A percentile compares a stretch with the other conserved stretches of the same genome.
phyloP scores from a whole-genome alignment of 768 basidiomycete genomes.

The Leccinum barrowsii region DNA sequence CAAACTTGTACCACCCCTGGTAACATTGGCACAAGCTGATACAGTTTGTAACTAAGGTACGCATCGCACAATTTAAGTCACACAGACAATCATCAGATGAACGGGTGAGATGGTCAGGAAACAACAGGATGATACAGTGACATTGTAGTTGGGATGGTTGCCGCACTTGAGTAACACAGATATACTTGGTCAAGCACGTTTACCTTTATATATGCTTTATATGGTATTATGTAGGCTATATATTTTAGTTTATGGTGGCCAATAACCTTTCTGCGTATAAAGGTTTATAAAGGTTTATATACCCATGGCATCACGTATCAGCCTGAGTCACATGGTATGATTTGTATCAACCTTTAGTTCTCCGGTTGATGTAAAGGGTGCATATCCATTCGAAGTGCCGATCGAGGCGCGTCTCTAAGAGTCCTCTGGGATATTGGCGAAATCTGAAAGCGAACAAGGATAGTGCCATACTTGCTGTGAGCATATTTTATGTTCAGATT shows the following conservation, averaged over 20 bases:
- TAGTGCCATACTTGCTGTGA: no score
- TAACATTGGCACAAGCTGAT: background rate
- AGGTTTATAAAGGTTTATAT: background rate
- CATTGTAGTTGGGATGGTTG: background rate
- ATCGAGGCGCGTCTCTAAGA: no score
- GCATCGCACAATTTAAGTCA: background rate
- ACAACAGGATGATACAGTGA: background rate
- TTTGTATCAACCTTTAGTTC: background rate
- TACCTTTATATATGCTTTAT: background rate
- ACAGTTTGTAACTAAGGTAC: background rate
- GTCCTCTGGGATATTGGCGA: no score
- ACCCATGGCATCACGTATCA: background rate
- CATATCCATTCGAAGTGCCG: no score
- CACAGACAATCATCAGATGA: background rate
- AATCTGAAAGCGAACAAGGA: no score
- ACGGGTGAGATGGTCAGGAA: no score
- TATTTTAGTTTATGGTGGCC: background rate
- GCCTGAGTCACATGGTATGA: background rate
- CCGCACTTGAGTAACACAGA: background rate
- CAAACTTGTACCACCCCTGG: background rate
- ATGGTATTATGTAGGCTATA: background rate
- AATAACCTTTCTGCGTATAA: background rate
- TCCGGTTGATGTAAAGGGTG: no score
- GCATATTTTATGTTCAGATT: no score
- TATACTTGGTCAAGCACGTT: background rate